A percentile compares a stretch with the other conserved stretches of the same genome.
phyloP scores from a whole-genome alignment of 2,329 filamentous ascomycete species.

The Dothiorella sarmentorum region DNA sequence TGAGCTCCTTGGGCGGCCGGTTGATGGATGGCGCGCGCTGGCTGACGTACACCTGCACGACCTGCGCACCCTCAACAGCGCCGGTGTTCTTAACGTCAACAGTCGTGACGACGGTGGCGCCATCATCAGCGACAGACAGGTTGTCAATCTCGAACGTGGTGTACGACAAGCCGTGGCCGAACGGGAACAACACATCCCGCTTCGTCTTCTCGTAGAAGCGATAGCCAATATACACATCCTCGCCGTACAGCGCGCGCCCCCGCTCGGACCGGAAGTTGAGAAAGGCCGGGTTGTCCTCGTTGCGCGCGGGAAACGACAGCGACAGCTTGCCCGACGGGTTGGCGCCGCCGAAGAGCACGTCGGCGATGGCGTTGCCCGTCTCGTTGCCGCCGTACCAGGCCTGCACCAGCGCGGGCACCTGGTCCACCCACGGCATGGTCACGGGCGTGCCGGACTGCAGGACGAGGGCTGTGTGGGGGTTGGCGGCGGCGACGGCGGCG shows the following conservation, averaged over 20 bases:
- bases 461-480: slow-evolving; percentile 64
- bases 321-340: slow-evolving; percentile 62
- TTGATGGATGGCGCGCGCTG: slow-evolving; percentile 55
- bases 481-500: slow-evolving; percentile 52
- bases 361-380: slow-evolving; percentile 61
- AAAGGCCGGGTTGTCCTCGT: slow-evolving; percentile 62
- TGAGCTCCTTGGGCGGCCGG: slow-evolving; percentile 65
- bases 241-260: slow-evolving; percentile 39
- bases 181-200: slow-evolving; percentile 56
- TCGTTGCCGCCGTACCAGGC: slow-evolving; percentile 69
- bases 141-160: slow-evolving; percentile 48
- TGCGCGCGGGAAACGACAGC: slow-evolving; percentile 61
- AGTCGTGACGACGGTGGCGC: not conserved
- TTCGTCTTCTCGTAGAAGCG: slow-evolving; percentile 56
- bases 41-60: slow-evolving; percentile 63
- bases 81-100: slow-evolving; percentile 56
- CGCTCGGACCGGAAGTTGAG: slow-evolving; percentile 64
- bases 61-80: slow-evolving; percentile 54
- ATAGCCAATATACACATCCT: slow-evolving; percentile 26
- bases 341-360: slow-evolving; percentile 60
- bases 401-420: slow-evolving; percentile 61
- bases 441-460: slow-evolving; percentile 65
- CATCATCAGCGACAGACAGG: slow-evolving; percentile 21
- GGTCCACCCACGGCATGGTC: slow-evolving; percentile 64
- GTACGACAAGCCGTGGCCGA: slow-evolving; percentile 63